Evolutionary conservation across 106 monocot species (phyloP), one percentile per base, ranked within the genome.

Genomic region (Gastrodia elata): DNA sequence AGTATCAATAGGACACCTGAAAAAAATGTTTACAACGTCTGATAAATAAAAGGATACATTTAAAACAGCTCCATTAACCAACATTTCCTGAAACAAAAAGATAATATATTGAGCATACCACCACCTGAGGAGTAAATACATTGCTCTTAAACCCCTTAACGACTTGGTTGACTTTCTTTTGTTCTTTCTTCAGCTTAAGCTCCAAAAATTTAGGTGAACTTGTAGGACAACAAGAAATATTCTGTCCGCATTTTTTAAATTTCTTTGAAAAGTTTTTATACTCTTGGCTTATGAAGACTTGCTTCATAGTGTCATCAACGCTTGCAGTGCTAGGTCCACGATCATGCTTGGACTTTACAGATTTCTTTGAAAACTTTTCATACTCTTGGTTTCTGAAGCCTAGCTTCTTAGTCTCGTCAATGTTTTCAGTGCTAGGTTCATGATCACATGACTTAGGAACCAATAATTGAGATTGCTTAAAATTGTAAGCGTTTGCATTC

Each of bases 121-220:
- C 80, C 7, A 83, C 68, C 70, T 77, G 67, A 72, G 58, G 14
- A 68, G 72, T 15, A 30, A 77, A 38, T 36, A 32, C 46, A 61
- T 55, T 20, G 22, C 76, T 75, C 39, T 73, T 43, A 39, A 43
- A 49, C 48, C 74, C 76, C 46, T 70, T 69, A 14, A 59, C 15
- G 44, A 38, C 10, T 27, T 30, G 35, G 48, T 72, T 72, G 11
- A 37, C 13, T 41, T 78, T 78, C 7, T 65, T 39, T 68, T 65
- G 42, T 18, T 38, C 55, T 20, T 41, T 42, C 7, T 57, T 68
- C 2, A 40, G 32, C 61, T 59, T 76, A 34, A 52, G 32, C 74
- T 75, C 20, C 10, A 52, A 26, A 38, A 74, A 65, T 41, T 40
- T 37, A 22, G 33, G 42, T 26, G 44, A 71, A 68, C 68, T 78